phyloP scores from a whole-genome alignment of 768 basidiomycete species.

The Mycena albidolilacea region DNA sequence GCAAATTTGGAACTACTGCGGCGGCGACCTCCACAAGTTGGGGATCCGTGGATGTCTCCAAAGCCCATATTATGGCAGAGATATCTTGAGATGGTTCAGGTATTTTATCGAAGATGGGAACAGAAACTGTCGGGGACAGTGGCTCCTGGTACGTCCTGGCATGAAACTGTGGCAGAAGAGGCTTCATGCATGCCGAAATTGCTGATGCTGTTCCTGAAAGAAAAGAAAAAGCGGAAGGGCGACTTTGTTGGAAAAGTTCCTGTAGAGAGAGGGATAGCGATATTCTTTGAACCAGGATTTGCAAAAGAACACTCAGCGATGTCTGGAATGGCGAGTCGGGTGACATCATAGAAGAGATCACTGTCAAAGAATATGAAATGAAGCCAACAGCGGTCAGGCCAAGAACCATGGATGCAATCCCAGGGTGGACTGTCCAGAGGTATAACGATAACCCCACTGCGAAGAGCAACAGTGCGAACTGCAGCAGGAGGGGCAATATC shows the following conservation, averaged over 20 bases:
- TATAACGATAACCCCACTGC: neutral
- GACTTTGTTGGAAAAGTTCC: neutral
- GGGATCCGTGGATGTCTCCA: conserved; percentile 17
- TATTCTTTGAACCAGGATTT: too few relatives aligned
- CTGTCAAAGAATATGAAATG: neutral
- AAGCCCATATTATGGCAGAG: conserved; percentile 1
- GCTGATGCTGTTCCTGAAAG: too few relatives aligned
- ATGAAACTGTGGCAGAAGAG: neutral
- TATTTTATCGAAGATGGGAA: neutral
- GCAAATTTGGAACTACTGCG: neutral
- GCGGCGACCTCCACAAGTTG: conserved; percentile 8
- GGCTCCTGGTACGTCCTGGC: neutral
- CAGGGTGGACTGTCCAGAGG: neutral
- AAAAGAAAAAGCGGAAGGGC: too few relatives aligned
- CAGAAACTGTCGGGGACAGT: neutral
- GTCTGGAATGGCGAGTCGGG: conserved; percentile 21
- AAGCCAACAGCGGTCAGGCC: neutral
- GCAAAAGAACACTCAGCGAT: neutral
- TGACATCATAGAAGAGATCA: neutral
- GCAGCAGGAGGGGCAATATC: too few relatives aligned
- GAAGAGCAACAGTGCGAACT: conserved; percentile 3
- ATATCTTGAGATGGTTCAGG: neutral
- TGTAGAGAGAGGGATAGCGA: too few relatives aligned
- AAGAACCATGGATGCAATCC: neutral
- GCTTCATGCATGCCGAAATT: too few relatives aligned